These are phyloP conservation scores for Vigna angularis DNA, from an alignment of 306 rosid genomes.

Conservation along the genomic window DNA sequence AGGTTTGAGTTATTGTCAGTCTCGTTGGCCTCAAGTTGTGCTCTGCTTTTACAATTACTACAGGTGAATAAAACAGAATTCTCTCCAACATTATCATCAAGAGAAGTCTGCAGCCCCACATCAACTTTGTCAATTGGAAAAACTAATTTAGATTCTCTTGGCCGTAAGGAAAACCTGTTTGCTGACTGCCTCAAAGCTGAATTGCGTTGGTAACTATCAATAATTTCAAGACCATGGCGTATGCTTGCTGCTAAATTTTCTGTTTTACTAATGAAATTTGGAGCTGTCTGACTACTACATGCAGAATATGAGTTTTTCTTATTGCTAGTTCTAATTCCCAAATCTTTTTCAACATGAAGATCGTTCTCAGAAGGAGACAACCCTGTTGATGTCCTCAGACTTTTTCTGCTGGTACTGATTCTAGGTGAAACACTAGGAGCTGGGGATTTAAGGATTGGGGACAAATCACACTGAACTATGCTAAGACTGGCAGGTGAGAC, in stretches of 20 bases:
- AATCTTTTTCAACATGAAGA: slow-evolving; percentile 49
- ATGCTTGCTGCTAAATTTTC: slow-evolving; percentile 93
- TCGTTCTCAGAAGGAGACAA: slow-evolving; percentile 77
- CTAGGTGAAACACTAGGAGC: slow-evolving; percentile 90
- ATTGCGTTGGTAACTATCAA: slow-evolving; percentile 69
- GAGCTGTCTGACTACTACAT: slow-evolving; percentile 56
- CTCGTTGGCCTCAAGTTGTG: slow-evolving; percentile 62
- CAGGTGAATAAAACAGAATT: slow-evolving; percentile 62
- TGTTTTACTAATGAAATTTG: slow-evolving; percentile 58
- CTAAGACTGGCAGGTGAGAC: slow-evolving; percentile 65
- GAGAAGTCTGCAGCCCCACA: slow-evolving; percentile 75
- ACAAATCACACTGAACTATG: slow-evolving; percentile 58
- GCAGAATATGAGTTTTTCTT: slow-evolving; percentile 49
- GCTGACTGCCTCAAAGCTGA: slow-evolving; percentile 77
- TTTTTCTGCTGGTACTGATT: slow-evolving; percentile 83
- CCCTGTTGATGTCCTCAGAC: slow-evolving; percentile 80
- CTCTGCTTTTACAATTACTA: slow-evolving; percentile 70
- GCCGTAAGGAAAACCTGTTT: slow-evolving; percentile 75
- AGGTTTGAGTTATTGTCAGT: slow-evolving; percentile 60
- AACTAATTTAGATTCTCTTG: slow-evolving; percentile 62
- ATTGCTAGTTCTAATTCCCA: slow-evolving; percentile 46
- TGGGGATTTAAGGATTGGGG: slow-evolving; percentile 79
- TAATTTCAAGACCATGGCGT: slow-evolving; percentile 86
- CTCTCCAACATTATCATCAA: slow-evolving; percentile 59
- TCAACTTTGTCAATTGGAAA: slow-evolving; percentile 69